Conservation (phyloP, 805 yeast species). For the Gaillardinia entomophila region DNA sequence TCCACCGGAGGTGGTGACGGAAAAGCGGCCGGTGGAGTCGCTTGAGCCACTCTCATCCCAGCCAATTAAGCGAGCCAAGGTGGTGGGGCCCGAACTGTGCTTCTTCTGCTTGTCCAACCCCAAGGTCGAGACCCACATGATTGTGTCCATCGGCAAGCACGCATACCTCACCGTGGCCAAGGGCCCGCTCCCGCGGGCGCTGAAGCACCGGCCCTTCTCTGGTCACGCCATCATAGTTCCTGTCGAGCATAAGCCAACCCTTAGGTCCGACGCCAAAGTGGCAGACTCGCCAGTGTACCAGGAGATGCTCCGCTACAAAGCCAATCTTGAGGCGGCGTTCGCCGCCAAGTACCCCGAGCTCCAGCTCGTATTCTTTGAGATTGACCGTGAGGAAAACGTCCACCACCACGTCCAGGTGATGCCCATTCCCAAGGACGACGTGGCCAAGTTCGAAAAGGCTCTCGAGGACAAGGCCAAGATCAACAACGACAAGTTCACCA, state of each 20-base stretch:
- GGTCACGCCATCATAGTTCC: constrained; percentile 84
- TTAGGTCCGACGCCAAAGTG: constrained; percentile 15
- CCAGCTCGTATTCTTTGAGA: constrained; percentile 62
- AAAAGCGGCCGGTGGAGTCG: background rate
- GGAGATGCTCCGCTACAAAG: constrained; percentile 46
- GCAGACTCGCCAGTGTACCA: constrained; percentile 20
- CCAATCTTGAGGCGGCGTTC: constrained; percentile 47
- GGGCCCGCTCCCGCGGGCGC: constrained; percentile 69
- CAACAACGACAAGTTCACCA: constrained; percentile 44
- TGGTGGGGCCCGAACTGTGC: constrained; percentile 57
- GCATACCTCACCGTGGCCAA: constrained; percentile 74
- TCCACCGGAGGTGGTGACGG: background rate
- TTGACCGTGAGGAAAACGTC: constrained; percentile 56
- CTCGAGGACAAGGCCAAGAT: constrained; percentile 36
- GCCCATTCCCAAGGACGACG: constrained; percentile 51
- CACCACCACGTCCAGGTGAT: constrained; percentile 76
- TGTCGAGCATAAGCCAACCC: constrained; percentile 58
- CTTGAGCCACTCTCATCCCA: too few species aligned
- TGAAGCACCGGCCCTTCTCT: constrained; percentile 47
- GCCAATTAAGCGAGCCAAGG: constrained; percentile 23
- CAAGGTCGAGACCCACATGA: constrained; percentile 70
- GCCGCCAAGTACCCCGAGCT: constrained; percentile 27
- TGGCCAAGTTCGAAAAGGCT: constrained; percentile 38
- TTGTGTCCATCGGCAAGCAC: constrained; percentile 64
- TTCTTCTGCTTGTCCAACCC: constrained; percentile 84